Evolutionary conservation across 805 yeast species (phyloP).

Genomic region (Candida koratica): DNA sequence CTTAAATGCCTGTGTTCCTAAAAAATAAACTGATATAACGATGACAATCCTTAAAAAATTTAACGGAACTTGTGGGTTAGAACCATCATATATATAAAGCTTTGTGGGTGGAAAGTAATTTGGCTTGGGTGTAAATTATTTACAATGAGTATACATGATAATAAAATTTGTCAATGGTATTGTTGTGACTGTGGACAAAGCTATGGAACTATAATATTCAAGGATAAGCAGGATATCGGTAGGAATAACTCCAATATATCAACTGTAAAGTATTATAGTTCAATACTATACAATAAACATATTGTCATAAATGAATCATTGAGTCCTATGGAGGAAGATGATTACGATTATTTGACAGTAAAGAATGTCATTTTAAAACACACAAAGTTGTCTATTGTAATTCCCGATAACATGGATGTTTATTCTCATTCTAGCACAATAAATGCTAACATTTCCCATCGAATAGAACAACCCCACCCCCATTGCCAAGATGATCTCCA

Average conservation of each 20-base stretch:
- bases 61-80: no score
- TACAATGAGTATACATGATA: constrained; percentile 6
- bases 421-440: not conserved
- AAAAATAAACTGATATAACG: no score
- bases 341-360: constrained; percentile 5
- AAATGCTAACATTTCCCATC: no score
- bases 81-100: no score
- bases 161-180: constrained; percentile 37
- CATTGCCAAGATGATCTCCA: no score
- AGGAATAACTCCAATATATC: constrained; percentile 10
- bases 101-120: no score
- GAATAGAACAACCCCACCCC: no score
- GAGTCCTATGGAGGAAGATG: constrained; percentile 7
- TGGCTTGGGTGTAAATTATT: not conserved
- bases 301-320: constrained; percentile 6
- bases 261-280: constrained; percentile 24
- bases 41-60: no score
- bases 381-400: constrained; percentile 1
- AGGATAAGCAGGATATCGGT: constrained; percentile 12
- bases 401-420: constrained; percentile 1
- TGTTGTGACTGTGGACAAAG: constrained; percentile 40
- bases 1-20: constrained; percentile 4
- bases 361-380: constrained; percentile 4
- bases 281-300: constrained; percentile 17
- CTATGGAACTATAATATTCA: constrained; percentile 30